Evolutionary conservation across 495 filamentous ascomycete species (phyloP).

Genomic region (Tirmania nivea): DNA sequence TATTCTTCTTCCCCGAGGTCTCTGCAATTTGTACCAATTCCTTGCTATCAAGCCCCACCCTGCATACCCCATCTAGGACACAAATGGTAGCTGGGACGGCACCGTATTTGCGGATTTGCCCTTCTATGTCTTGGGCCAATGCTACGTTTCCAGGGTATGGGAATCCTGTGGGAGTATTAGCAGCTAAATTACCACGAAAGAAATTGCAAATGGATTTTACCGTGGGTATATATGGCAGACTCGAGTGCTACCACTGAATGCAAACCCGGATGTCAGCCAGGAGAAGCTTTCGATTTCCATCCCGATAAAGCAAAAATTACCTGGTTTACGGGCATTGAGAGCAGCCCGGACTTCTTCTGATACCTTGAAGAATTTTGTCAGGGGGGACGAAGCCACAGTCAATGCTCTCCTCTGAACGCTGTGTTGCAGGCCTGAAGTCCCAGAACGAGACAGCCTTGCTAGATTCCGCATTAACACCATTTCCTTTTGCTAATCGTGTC

Average conservation of each 20-base stretch:
- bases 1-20: constrained; percentile 37
- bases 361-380: constrained; percentile 42
- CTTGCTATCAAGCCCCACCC: constrained; percentile 47
- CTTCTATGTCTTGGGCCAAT: constrained; percentile 49
- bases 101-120: constrained; percentile 53
- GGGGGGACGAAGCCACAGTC: neutral
- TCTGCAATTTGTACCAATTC: constrained; percentile 50
- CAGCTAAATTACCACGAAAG: neutral
- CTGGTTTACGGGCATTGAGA: constrained; percentile 41
- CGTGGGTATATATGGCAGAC: constrained; percentile 71
- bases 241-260: constrained; percentile 61
- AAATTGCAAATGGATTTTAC: constrained; percentile 21
- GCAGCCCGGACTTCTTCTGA: constrained; percentile 70
- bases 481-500: no score
- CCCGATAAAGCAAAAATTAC: neutral
- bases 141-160: constrained; percentile 60
- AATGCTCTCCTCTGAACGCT: neutral
- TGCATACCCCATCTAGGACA: constrained; percentile 57
- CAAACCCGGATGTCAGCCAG: neutral
- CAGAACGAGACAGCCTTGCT: neutral
- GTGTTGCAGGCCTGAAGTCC: neutral
- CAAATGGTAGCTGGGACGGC: constrained; percentile 86
- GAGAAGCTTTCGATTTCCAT: no score
- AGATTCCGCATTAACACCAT: neutral
- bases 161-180: constrained; percentile 35